These are phyloP conservation scores for Pseudocercospora fuligena DNA, from an alignment of 2,329 filamentous ascomycete genomes.

Conservation along the genomic window DNA sequence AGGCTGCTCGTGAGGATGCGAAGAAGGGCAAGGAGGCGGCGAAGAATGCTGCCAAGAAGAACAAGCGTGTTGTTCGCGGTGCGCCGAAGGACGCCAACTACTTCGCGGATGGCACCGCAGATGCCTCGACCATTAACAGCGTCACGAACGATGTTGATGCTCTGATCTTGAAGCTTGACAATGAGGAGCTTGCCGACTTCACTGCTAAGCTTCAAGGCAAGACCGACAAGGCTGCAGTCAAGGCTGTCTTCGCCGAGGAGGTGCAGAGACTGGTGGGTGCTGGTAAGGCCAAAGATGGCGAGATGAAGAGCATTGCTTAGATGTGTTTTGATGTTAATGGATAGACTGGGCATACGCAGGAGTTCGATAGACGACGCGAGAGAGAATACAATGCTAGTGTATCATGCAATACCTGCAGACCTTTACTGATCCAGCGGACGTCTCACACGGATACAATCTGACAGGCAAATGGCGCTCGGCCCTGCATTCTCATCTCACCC, in stretches of 20 bases:
- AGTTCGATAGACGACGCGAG: slow-evolving; percentile 5
- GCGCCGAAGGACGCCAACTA: slow-evolving; percentile 98
- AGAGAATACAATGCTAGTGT: not conserved
- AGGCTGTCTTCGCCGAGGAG: slow-evolving; percentile 79
- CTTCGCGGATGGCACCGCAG: slow-evolving; percentile 73
- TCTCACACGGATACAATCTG: not conserved
- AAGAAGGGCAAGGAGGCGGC: slow-evolving; percentile 99
- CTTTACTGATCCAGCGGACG: not conserved
- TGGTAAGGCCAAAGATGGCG: slow-evolving; percentile 85
- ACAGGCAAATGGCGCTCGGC: not conserved
- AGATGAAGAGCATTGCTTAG: slow-evolving; percentile 65
- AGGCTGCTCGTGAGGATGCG: slow-evolving; percentile 76
- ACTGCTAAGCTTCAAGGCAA: slow-evolving; percentile 78
- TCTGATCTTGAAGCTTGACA: slow-evolving; percentile 84
- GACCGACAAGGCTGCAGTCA: slow-evolving; percentile 83
- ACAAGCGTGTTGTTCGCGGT: slow-evolving; percentile 94
- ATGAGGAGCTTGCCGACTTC: slow-evolving; percentile 85
- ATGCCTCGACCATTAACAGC: slow-evolving; percentile 78
- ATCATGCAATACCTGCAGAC: not conserved
- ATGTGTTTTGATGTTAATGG: not conserved
- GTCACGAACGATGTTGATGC: slow-evolving; percentile 86
- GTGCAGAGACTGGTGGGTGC: slow-evolving; percentile 76
- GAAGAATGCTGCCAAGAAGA: slow-evolving; percentile 99
- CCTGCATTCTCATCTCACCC: not conserved
- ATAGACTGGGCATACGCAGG: not conserved